Evolutionary conservation across 768 basidiomycete genomes (phyloP).

Genomic region (Lentinula guzmanii): DNA sequence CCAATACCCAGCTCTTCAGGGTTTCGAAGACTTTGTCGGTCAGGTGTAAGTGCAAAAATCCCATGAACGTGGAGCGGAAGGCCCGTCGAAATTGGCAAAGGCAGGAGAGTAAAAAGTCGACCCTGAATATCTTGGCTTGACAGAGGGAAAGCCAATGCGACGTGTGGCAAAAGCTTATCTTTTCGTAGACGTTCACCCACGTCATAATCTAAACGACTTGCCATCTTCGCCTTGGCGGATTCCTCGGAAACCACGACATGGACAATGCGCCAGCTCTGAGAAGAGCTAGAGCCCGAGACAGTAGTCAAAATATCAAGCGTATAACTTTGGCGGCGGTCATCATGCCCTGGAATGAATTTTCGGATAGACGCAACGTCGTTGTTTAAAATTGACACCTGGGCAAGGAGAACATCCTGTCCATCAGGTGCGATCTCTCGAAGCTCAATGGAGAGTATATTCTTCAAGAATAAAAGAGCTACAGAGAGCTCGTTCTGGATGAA

Average conservation of each 20-base stretch:
- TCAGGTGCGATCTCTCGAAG: slow-evolving; percentile 16
- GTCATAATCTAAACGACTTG: slow-evolving; percentile 10
- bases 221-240: slow-evolving; percentile 9
- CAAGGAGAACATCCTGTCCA: slow-evolving; percentile 11
- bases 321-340: slow-evolving; percentile 9
- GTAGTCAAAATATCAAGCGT: slow-evolving; percentile 9
- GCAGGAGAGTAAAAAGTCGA: slow-evolving; percentile 25
- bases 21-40: slow-evolving; percentile 24
- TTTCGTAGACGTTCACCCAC: slow-evolving; percentile 12
- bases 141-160: slow-evolving; percentile 19
- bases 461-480: slow-evolving; percentile 20
- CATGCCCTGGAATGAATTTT: slow-evolving; percentile 9
- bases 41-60: slow-evolving; percentile 24
- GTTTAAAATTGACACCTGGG: slow-evolving; percentile 12
- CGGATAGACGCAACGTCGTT: slow-evolving; percentile 9
- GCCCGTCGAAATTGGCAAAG: slow-evolving; percentile 22
- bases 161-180: slow-evolving; percentile 23
- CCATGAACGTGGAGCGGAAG: slow-evolving; percentile 26
- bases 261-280: slow-evolving; percentile 14
- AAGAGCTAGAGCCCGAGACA: background rate
- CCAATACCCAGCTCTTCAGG: slow-evolving; percentile 17
- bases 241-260: slow-evolving; percentile 11
- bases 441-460: slow-evolving; percentile 19
- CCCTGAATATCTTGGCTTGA: slow-evolving; percentile 10
- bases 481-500: slow-evolving; percentile 20